Base-by-base conservation (phyloP, 148 eudicot genomes). In the Nepenthes gracilis region DNA sequence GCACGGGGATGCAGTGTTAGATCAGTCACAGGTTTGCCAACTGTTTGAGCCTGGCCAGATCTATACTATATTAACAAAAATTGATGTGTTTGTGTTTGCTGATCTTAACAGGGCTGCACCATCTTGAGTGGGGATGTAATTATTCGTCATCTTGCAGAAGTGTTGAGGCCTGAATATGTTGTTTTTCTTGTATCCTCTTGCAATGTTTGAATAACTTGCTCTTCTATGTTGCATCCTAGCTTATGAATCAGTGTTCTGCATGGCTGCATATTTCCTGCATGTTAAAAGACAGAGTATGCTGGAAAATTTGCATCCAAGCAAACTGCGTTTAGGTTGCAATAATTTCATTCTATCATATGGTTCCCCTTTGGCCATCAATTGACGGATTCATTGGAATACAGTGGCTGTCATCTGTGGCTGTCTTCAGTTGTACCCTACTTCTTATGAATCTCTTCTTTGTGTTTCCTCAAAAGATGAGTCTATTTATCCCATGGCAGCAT, bases 1-100 rank as follows among this genome's bases (percentile, higher is more conserved):
- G 75, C 98, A 93, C 68, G 98, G 98, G 57, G 98, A 93, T 84
- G 98, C 98, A 35, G 96, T 86, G 33, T 75, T 93, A 54, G 98
- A 93, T 73, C 73, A 65, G 47, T 72, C 83, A 54, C 87, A 57
- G 96, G 98, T 92, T 70, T 73, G 77, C 35, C 59, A 40, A 61
- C 57, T 37, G 38, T 43, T 35, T 57, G 4, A 58, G 47, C 56
- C 40, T 54, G 32, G 5, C 12, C n/a, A 33, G 15, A 12, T 33
- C 47, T 60, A 34, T 12, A 12, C 48, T 37, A 55, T 14, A 32
- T 33, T 37, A 37, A 33, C 5, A 43, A 52, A 40, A 12, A 9
- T 54, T 12, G 37, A 32, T 52, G 15, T 59, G 54, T 64, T 60
- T 48, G 9, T 52, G 40, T 65, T 63, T 13, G 6, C 33, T 62